Conservation (phyloP, 176 grass and related monocot genomes). For the Microstegium vimineum region DNA sequence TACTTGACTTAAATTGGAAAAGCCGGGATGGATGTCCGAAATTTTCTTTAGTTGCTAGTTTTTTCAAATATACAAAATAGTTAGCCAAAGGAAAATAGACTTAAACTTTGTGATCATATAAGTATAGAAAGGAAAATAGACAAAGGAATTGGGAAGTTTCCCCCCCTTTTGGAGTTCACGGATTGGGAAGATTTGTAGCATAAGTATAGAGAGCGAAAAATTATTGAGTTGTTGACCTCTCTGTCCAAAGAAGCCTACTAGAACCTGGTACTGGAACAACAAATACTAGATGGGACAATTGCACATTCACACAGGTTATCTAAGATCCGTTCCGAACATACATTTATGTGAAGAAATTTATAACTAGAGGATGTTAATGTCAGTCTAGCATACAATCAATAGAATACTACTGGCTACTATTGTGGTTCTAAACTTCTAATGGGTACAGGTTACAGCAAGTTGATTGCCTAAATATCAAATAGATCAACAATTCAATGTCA, state of each 20-base stretch:
- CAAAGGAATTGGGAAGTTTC: background rate
- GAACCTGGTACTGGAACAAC: background rate
- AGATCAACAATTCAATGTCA: background rate
- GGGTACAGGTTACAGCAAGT: background rate
- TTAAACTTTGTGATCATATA: background rate
- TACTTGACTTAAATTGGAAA: background rate
- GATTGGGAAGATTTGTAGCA: background rate
- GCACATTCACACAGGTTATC: background rate
- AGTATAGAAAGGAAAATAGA: background rate
- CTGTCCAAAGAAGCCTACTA: background rate
- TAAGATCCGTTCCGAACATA: background rate
- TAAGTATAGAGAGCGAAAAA: background rate
- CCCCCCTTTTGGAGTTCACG: background rate
- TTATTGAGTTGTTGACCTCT: background rate
- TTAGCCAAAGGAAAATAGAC: background rate
- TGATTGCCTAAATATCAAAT: background rate
- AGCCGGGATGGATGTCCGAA: background rate
- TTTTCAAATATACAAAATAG: background rate
- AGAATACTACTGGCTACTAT: background rate
- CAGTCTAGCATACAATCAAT: background rate
- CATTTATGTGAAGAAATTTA: background rate
- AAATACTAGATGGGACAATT: background rate
- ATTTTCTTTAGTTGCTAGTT: background rate
- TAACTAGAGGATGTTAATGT: background rate
- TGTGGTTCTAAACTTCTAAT: background rate